Evolutionary conservation across 352 stramenopile genomes (phyloP).

Genomic region (Achlya hypogyna): DNA sequence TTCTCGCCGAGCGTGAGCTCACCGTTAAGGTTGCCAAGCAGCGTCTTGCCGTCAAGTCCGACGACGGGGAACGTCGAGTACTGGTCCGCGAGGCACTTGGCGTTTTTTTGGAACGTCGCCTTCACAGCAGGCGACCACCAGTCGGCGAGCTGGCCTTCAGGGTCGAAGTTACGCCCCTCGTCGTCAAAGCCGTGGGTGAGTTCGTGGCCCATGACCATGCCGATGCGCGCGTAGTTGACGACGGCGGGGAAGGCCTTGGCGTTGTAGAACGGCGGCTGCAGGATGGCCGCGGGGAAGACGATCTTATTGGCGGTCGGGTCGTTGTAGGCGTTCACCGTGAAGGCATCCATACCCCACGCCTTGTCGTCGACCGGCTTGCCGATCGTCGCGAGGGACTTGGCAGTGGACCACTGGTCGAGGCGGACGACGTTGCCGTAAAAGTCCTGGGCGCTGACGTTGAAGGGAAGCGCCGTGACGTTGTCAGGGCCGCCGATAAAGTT

Average conservation of each 20-base stretch:
- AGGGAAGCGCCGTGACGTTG: slow-evolving; percentile 37
- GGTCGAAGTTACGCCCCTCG: slow-evolving; percentile 83
- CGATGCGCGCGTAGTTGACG: slow-evolving; percentile 90
- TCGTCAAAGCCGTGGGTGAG: slow-evolving; percentile 93
- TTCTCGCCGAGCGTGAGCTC: slow-evolving; percentile 89
- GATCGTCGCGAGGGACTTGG: slow-evolving; percentile 28
- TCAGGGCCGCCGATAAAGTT: slow-evolving; percentile 64
- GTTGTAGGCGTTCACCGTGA: slow-evolving; percentile 87
- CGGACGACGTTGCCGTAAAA: slow-evolving; percentile 50
- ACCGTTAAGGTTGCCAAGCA: slow-evolving; percentile 69
- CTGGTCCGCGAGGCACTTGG: slow-evolving; percentile 46
- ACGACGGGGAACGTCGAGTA: slow-evolving; percentile 50
- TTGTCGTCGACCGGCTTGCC: slow-evolving; percentile 38
- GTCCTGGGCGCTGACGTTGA: slow-evolving; percentile 33
- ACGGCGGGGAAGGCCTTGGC: slow-evolving; percentile 63
- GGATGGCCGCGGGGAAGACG: slow-evolving; percentile 89
- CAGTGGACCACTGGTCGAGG: slow-evolving; percentile 31
- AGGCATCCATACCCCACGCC: slow-evolving; percentile 85
- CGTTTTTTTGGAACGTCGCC: slow-evolving; percentile 38
- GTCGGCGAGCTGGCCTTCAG: slow-evolving; percentile 74
- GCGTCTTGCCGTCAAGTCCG: slow-evolving; percentile 26
- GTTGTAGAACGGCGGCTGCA: slow-evolving; percentile 84
- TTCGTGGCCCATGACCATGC: slow-evolving; percentile 90
- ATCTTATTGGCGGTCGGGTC: slow-evolving; percentile 77
- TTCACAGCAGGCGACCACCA: slow-evolving; percentile 82